Evolutionary conservation across 768 basidiomycete genomes (phyloP).

Genomic region (Epithele typhae): DNA sequence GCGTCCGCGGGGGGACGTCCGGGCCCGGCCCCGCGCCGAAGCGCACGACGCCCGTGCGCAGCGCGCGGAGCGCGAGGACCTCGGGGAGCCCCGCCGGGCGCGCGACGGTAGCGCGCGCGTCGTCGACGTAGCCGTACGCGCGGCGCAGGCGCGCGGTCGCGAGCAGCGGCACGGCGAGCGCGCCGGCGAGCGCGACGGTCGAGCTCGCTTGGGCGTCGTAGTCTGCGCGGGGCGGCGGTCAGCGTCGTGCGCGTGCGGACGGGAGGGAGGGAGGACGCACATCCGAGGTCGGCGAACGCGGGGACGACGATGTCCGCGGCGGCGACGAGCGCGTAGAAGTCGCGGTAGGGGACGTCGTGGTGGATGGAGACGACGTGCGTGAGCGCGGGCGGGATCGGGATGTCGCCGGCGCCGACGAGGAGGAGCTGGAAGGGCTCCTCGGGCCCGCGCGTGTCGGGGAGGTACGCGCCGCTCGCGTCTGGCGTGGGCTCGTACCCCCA

Average conservation of each 20-base stretch:
- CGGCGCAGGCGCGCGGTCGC: constrained; percentile 34
- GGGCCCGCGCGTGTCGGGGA: constrained; percentile 18
- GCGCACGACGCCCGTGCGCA: constrained; percentile 28
- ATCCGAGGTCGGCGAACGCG: constrained; percentile 33
- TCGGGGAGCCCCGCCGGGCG: constrained; percentile 38
- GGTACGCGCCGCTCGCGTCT: constrained; percentile 15
- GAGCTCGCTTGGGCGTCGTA: constrained; percentile 37
- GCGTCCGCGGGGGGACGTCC: constrained; percentile 15
- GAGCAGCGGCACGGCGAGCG: constrained; percentile 39
- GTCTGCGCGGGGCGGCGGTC: constrained; percentile 15
- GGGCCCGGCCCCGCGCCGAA: constrained; percentile 18
- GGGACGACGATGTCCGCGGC: constrained; percentile 38
- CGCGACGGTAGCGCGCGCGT: constrained; percentile 32
- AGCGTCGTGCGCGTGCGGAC: no score
- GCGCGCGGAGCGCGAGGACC: constrained; percentile 32
- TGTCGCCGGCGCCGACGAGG: constrained; percentile 29
- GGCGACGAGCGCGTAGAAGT: constrained; percentile 35
- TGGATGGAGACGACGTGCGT: constrained; percentile 34
- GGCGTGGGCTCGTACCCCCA: constrained; percentile 35
- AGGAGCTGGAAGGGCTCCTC: constrained; percentile 28
- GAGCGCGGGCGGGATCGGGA: constrained; percentile 33
- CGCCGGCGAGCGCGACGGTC: constrained; percentile 35
- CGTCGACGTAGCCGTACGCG: constrained; percentile 36
- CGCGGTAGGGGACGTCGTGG: constrained; percentile 30
- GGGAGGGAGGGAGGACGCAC: constrained; percentile 12